These are phyloP conservation scores for Pneumocystis wakefieldiae DNA, from an alignment of 1,139 yeast species.

Conservation along the genomic window DNA sequence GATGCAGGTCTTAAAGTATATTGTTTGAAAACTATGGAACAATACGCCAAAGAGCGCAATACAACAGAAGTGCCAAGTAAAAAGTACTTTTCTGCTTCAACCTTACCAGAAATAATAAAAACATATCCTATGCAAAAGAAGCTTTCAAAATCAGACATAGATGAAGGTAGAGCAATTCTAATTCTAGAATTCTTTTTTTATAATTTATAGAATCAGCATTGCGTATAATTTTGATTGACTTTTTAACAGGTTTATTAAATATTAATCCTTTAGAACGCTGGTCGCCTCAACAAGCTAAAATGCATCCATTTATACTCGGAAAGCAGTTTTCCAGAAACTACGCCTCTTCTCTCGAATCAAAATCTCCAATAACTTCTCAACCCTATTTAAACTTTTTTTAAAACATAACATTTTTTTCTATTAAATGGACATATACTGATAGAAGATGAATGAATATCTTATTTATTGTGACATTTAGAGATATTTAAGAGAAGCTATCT, in stretches of 20 bases:
- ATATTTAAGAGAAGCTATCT: too few species aligned
- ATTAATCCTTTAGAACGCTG: constrained; percentile 86
- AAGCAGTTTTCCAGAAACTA: constrained; percentile 21
- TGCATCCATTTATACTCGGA: constrained; percentile 73
- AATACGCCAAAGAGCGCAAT: constrained; percentile 42
- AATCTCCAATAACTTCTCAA: background rate
- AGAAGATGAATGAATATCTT: background rate
- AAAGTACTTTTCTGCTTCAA: constrained; percentile 64
- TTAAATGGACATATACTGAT: background rate
- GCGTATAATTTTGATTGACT: constrained; percentile 58
- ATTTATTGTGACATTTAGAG: too few species aligned
- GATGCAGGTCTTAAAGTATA: constrained; percentile 29
- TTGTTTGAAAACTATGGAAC: constrained; percentile 40
- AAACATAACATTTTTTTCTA: background rate
- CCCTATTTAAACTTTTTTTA: background rate
- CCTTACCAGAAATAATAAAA: constrained; percentile 57
- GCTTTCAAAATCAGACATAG: constrained; percentile 31
- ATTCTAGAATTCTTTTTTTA: background rate
- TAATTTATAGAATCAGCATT: constrained; percentile 50
- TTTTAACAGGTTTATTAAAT: constrained; percentile 60
- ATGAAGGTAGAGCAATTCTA: constrained; percentile 14
- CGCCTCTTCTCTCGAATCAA: constrained; percentile 17
- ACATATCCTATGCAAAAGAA: constrained; percentile 56
- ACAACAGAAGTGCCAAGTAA: constrained; percentile 65
- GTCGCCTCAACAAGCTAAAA: constrained; percentile 89